Base-by-base conservation (phyloP, 768 basidiomycete genomes). In the Phlebiopsis flavidoalba region DNA sequence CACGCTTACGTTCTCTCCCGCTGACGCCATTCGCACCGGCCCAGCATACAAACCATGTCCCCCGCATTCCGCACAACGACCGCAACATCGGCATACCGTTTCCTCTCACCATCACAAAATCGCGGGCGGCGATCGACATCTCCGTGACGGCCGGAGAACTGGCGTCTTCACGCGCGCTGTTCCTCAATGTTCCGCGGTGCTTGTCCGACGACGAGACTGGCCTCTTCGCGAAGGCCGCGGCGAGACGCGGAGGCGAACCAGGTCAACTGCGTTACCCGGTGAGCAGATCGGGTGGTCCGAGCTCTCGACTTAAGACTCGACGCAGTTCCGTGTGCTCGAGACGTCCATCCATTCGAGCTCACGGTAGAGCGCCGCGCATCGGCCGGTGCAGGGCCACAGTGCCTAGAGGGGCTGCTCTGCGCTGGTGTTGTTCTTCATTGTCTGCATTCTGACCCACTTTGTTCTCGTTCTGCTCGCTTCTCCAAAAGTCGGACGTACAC, bases 11-110 rank as follows among this genome's bases (percentile, higher is more conserved):
- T 56, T n/a, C n/a, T 1, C 19, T 36, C 56, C n/a, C 52, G 26
- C 31, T 19, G 22, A 31, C 50, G 26, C 50, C 36, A 56, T 55
- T 60, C 43, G 26, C 37, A 12, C 49, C 3, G 36, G 48, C 53
- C 33, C 64, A 93, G 90, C 71, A 86, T n/a, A 89, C 72, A 91
- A 93, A n/a, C n/a, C 72, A 78, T 93, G 64, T 77, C 86, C n/a
- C n/a, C n/a, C 26, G 75, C 85, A 12, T 93, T 93, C n/a, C 72
- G 76, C 86, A 10, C 77, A 78, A 15, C 90, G n/a, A 94, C 75
- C 89, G 87, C 70, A 93, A 94, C 72, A 91, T 94, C 63, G 92
- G n/a, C 91, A 19, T 94, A 93, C 70, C 86, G 92, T n/a, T 93
- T 94, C 73, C 80, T 94, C 63, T 82, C 86, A 8, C 92, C 90